Evolutionary conservation across 2,329 filamentous ascomycete genomes (phyloP).

Genomic region (Alternaria atra): DNA sequence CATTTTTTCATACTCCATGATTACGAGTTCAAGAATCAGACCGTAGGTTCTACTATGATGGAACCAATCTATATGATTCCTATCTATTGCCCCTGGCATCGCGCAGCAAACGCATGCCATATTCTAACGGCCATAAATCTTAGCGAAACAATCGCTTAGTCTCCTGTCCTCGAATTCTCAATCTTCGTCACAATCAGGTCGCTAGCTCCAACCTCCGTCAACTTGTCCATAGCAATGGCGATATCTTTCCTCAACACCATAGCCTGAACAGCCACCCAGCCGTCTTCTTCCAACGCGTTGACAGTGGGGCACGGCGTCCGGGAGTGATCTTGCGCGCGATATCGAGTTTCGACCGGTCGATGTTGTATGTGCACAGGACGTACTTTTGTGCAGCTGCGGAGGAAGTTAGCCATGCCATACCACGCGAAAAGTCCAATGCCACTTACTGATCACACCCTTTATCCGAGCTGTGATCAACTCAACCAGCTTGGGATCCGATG

Average conservation of each 20-base stretch:
- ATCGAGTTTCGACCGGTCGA: slow-evolving; percentile 73
- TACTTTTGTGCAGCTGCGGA: slow-evolving; percentile 80
- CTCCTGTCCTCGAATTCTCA: slow-evolving; percentile 70
- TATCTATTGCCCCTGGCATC: neutral
- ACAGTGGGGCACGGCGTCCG: slow-evolving; percentile 91
- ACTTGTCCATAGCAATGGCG: slow-evolving; percentile 84
- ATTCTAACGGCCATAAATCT: neutral
- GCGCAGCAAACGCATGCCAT: neutral
- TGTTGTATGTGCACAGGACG: slow-evolving; percentile 96
- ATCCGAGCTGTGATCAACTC: slow-evolving; percentile 87
- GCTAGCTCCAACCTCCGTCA: slow-evolving; percentile 77
- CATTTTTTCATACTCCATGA: neutral
- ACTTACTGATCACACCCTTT: slow-evolving; percentile 84
- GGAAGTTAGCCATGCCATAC: slow-evolving; percentile 16
- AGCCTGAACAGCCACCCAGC: slow-evolving; percentile 91
- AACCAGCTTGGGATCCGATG: slow-evolving; percentile 81
- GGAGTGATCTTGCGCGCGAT: slow-evolving; percentile 82
- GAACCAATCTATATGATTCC: neutral
- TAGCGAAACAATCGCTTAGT: slow-evolving; percentile 14
- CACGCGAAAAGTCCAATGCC: neutral
- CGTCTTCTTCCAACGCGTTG: slow-evolving; percentile 85
- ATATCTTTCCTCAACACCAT: slow-evolving; percentile 93
- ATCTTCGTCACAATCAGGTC: slow-evolving; percentile 89
- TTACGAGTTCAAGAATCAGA: neutral
- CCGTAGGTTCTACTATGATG: neutral